Base-by-base conservation (phyloP, 2,329 filamentous ascomycete genomes). In the Xylariales sp. region DNA sequence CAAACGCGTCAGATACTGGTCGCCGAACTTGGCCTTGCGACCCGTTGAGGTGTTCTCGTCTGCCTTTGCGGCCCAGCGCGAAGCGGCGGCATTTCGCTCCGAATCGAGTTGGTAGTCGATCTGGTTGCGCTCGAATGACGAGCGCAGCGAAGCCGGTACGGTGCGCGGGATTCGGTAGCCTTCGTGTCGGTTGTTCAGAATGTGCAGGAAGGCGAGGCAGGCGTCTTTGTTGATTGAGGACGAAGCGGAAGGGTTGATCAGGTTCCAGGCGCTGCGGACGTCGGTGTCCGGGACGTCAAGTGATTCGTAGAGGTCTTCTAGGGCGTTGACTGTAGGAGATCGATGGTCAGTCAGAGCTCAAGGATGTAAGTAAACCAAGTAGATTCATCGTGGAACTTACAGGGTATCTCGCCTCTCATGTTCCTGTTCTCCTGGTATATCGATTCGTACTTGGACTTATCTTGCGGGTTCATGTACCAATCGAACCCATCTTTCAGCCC, bases 401-500 rank as follows among this genome's bases (percentile, higher is more conserved):
- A 90, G 44, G 82, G 73, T 53, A 90, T 76, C 57, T 95, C 88
- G 50, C 93, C 93, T 38, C 90, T 83, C 61, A 84, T 80, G 63
- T 95, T 87, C 46, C 89, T 80, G 68, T 89, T 94, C 56, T 94
- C 89, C 50, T 85, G 86, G 68, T 97, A 98, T 65, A 98, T 98
- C 55, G 91, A 88, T 65, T 96, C 89, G 69, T 98, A 98, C 66
- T 96, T 97, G 50, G 80, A 61, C 68, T 94, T 94, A 68, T 98
- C 90, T 21, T 73, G 66, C 1, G 93, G 93, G 46, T 82, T 89
- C 88, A 98, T 98, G 70, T 98, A 98, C 93, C 93, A 98, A 63
- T 98, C 93, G 64, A 98, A 98, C 10, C 91, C 91, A 64, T 96
- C 89, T 62, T 95, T 95, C 48, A 98, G 72, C 1, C 89, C 89